phyloP scores from a whole-genome alignment of 169 alveolate species.

The Sarcocystis neurona region DNA sequence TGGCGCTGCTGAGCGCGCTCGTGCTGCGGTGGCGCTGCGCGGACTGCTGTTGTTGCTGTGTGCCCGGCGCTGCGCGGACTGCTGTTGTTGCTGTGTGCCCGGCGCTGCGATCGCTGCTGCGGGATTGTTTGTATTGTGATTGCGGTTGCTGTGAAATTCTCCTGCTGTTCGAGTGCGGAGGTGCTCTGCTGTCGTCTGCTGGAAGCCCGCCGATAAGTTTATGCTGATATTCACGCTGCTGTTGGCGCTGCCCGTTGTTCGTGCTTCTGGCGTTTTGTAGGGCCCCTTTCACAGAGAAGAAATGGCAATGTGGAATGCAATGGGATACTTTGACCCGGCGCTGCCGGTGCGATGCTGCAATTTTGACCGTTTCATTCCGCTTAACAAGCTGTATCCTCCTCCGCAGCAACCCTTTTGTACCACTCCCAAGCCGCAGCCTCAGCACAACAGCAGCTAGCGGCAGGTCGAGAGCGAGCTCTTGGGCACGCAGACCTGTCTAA shows the following conservation, averaged over 20 bases:
- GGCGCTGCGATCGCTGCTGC: no score
- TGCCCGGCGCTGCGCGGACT: no score
- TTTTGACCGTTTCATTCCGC: slow-evolving; percentile 71
- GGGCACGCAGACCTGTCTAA: no score
- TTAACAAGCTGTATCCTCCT: slow-evolving; percentile 72
- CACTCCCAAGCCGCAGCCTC: slow-evolving; percentile 70
- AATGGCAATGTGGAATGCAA: slow-evolving; percentile 71
- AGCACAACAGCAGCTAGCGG: no score
- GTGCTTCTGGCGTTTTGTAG: slow-evolving; percentile 26
- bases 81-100: neutral
- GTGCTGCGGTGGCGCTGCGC: no score
- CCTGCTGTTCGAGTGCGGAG: no score
- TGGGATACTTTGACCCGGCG: slow-evolving; percentile 75
- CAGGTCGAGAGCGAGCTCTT: no score
- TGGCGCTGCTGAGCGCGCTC: no score
- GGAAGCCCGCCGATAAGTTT: neutral
- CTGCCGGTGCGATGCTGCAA: slow-evolving; percentile 75
- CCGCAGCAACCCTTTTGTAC: slow-evolving; percentile 69
- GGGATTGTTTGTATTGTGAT: no score
- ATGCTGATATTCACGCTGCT: neutral
- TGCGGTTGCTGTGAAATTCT: no score
- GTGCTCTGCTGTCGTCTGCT: neutral
- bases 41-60: no score
- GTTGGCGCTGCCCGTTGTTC: neutral
- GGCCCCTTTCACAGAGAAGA: slow-evolving; percentile 72